phyloP scores from a whole-genome alignment of 768 basidiomycete species.

The Panaeolus papilionaceus region DNA sequence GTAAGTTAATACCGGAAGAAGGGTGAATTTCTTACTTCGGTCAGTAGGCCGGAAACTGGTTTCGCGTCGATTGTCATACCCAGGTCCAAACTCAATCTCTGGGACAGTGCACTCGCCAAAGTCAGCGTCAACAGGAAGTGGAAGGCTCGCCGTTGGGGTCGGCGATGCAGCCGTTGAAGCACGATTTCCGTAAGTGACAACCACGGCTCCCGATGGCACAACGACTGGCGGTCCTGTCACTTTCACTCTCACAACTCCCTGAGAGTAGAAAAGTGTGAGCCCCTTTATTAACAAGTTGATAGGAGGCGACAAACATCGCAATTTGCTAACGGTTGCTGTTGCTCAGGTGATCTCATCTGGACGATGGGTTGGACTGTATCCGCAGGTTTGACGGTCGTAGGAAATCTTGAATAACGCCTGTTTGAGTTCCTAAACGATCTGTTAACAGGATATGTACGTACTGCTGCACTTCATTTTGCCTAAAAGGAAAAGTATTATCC shows the following conservation, averaged over 20 bases:
- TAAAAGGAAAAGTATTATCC: slow-evolving; percentile 54
- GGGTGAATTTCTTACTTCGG: slow-evolving; percentile 34
- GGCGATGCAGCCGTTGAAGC: not conserved
- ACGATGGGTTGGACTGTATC: not conserved
- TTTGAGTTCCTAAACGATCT: not conserved
- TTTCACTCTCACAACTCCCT: slow-evolving; percentile 14
- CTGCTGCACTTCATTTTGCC: slow-evolving; percentile 29
- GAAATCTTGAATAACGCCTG: not conserved
- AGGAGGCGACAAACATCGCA: not conserved
- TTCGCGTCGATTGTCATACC: slow-evolving; percentile 63
- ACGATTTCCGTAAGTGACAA: not conserved
- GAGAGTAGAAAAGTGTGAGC: not conserved
- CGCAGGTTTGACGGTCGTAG: not conserved
- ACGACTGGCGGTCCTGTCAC: slow-evolving; percentile 4
- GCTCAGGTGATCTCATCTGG: not conserved
- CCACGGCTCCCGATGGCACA: slow-evolving; percentile 19
- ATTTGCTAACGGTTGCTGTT: not conserved
- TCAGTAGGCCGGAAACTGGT: slow-evolving; percentile 65
- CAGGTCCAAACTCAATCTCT: slow-evolving; percentile 61
- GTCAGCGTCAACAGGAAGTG: slow-evolving; percentile 43
- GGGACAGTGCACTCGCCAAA: slow-evolving; percentile 65
- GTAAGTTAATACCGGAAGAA: not conserved
- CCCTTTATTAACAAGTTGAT: not conserved
- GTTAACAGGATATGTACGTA: not conserved
- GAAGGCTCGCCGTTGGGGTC: slow-evolving; percentile 14